Evolutionary conservation across 495 filamentous ascomycete genomes (phyloP).

Genomic region (Apiosordaria backusii): DNA sequence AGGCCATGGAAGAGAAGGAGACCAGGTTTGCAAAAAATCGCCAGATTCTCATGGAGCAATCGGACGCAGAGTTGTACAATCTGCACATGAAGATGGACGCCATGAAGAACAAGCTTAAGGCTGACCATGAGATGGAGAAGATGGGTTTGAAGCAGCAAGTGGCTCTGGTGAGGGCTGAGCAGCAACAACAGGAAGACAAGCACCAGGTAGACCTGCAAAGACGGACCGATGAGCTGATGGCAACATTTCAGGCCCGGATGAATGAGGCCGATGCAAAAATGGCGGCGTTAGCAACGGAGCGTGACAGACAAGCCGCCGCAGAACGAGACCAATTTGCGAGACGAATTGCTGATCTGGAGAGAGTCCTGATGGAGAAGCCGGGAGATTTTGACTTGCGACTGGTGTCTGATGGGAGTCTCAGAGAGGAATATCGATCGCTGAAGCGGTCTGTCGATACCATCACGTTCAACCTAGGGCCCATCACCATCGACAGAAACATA

Average conservation of each 20-base stretch:
- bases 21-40: background rate
- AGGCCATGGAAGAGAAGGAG: background rate
- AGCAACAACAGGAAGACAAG: background rate
- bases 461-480: background rate
- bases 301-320: background rate
- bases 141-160: background rate
- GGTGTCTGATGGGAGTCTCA: background rate
- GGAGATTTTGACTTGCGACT: background rate
- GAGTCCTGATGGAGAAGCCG: background rate
- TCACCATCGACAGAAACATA: background rate
- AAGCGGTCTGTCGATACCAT: slow-evolving; percentile 5
- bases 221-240: background rate
- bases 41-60: background rate
- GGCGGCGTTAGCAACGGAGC: background rate
- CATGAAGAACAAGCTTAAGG: background rate
- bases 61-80: background rate
- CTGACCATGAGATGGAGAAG: background rate
- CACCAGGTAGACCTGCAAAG: background rate
- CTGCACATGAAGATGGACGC: background rate
- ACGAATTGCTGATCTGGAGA: background rate
- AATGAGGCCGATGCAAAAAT: background rate
- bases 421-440: background rate
- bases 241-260: background rate
- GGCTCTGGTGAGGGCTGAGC: background rate
- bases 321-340: background rate